phyloP scores from a whole-genome alignment of 139 green algal genomes.

The Deuterostichococcus epilithicus region DNA sequence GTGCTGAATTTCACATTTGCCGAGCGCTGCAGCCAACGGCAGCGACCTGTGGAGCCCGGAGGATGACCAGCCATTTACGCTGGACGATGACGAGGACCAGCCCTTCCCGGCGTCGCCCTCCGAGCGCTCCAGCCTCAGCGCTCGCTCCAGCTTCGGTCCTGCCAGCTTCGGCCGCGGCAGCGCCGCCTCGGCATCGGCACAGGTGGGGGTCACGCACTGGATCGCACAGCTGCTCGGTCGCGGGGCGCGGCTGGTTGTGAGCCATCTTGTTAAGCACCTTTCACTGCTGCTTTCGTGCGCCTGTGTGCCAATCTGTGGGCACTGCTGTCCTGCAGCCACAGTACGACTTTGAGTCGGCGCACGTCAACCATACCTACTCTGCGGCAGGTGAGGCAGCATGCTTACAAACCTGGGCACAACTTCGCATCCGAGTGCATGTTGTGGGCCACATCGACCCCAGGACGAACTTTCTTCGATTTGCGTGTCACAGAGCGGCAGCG shows the following conservation, averaged over 20 bases:
- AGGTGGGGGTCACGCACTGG: too few species aligned
- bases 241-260: too few species aligned
- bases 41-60: neutral
- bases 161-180: neutral
- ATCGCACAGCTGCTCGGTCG: too few species aligned
- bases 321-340: neutral
- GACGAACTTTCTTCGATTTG: too few species aligned
- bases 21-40: neutral
- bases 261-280: too few species aligned
- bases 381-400: neutral
- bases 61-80: neutral
- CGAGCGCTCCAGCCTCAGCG: neutral
- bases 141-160: neutral
- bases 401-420: neutral
- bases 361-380: neutral
- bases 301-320: too few species aligned
- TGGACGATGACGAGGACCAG: neutral
- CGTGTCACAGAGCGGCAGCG: constrained; percentile 49
- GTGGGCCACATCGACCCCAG: neutral
- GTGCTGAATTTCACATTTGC: too few species aligned
- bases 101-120: neutral
- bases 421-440: neutral
- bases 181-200: neutral
- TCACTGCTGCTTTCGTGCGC: neutral
- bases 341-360: neutral